A percentile compares a stretch with the other conserved stretches of the same genome.
Evolutionary conservation across 1,284 basidiomycete genomes (phyloP).

Genomic region (Moesziomyces globuligerus): DNA sequence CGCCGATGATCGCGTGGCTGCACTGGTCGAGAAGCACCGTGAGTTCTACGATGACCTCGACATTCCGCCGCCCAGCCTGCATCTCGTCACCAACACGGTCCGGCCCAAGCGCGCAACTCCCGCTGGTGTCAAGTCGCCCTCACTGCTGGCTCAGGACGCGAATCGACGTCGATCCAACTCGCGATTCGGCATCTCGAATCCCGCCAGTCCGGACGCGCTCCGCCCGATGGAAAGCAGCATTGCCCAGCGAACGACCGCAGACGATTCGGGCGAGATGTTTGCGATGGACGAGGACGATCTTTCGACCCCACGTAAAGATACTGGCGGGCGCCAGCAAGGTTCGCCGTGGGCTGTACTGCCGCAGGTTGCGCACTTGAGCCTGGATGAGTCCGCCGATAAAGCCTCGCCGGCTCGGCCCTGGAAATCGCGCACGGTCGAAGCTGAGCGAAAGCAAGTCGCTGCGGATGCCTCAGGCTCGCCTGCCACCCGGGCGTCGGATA

Average conservation of each 20-base stretch:
- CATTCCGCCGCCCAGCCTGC: conserved; percentile 74
- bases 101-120: conserved; percentile 38
- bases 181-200: conserved; percentile 48
- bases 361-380: conserved; percentile 39
- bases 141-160: conserved; percentile 55
- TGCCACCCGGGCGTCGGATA: conserved; percentile 18
- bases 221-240: conserved; percentile 23
- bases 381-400: conserved; percentile 30
- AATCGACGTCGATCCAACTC: conserved; percentile 67
- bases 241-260: conserved; percentile 10
- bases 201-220: conserved; percentile 40
- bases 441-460: conserved; percentile 65
- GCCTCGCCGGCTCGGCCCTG: conserved; percentile 65
- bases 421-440: conserved; percentile 70
- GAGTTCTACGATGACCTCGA: conserved; percentile 85
- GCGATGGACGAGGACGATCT: conserved; percentile 74
- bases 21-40: conserved; percentile 75
- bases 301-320: conserved; percentile 16
- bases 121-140: conserved; percentile 43
- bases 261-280: conserved; percentile 71
- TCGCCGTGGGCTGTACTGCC: conserved; percentile 43
- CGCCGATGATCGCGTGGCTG: conserved; percentile 72
- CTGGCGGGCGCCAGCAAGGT: conserved; percentile 11
- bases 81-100: conserved; percentile 61
- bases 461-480: conserved; percentile 19